These are phyloP conservation scores for Marchantia paleacea DNA, from an alignment of 225 moss, liverwort and hornwort genomes.

Conservation along the genomic window DNA sequence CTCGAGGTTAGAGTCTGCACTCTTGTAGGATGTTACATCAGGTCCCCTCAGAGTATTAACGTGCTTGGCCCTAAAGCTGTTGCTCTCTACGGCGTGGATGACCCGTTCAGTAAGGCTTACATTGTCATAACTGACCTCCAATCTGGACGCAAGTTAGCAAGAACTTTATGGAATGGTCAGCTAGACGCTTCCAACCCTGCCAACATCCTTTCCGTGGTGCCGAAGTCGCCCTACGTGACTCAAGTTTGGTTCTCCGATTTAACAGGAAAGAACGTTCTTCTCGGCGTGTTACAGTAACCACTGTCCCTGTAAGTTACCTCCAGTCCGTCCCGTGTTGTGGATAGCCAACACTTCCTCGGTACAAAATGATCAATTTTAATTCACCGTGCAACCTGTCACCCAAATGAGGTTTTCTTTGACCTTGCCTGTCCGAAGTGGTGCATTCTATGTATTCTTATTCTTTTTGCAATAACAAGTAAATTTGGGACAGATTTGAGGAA, in stretches of 20 bases:
- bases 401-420: too few relatives aligned
- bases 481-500: too few relatives aligned
- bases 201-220: conserved; percentile 14
- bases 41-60: conserved; percentile 13
- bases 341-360: too few relatives aligned
- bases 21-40: neutral
- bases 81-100: conserved; percentile 11
- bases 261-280: conserved; percentile 19
- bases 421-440: too few relatives aligned
- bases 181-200: conserved; percentile 17
- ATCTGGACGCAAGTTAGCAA: conserved; percentile 10
- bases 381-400: too few relatives aligned
- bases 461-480: too few relatives aligned
- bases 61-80: conserved; percentile 7
- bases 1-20: conserved; percentile 14
- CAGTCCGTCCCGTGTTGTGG: too few relatives aligned
- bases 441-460: too few relatives aligned
- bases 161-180: conserved; percentile 10
- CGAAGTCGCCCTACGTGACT: neutral
- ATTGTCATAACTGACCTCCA: neutral
- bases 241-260: conserved; percentile 18
- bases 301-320: neutral
- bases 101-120: neutral
- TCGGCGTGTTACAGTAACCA: conserved; percentile 8
- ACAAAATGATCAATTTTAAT: too few relatives aligned